Evolutionary conservation across 768 basidiomycete genomes (phyloP).

Genomic region (Naganishia vishniacii): DNA sequence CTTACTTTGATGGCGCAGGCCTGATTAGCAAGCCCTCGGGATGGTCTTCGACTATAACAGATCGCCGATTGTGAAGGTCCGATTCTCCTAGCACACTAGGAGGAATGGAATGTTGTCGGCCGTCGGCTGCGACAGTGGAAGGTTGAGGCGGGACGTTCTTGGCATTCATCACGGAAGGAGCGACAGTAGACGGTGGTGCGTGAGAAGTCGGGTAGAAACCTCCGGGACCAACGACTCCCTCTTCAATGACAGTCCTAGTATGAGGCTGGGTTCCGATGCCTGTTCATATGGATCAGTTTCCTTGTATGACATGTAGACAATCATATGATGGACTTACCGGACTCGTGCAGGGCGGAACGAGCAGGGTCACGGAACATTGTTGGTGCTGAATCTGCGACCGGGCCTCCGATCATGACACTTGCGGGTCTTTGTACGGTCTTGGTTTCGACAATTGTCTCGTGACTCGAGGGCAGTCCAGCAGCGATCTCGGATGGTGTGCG

Average conservation of each 20-base stretch:
- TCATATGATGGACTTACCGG: neutral
- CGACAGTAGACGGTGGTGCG: slow-evolving; percentile 3
- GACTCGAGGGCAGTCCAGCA: slow-evolving; percentile 12
- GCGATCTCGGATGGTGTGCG: slow-evolving; percentile 18
- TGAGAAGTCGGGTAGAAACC: neutral
- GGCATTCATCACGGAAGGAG: neutral
- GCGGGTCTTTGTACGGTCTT: slow-evolving; percentile 5
- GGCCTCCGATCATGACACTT: neutral
- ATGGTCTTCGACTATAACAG: neutral
- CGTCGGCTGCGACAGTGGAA: neutral
- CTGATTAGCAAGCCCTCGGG: neutral
- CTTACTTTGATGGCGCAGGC: slow-evolving; percentile 17
- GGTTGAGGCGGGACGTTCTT: neutral
- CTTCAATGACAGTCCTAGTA: neutral
- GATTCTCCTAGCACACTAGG: neutral
- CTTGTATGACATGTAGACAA: too few relatives aligned
- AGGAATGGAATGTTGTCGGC: neutral
- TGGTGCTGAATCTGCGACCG: neutral
- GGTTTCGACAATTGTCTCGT: slow-evolving; percentile 23
- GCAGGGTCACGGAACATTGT: neutral
- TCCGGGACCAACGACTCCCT: neutral
- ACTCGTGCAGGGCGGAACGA: neutral
- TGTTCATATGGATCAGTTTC: neutral
- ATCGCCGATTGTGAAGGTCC: slow-evolving; percentile 6
- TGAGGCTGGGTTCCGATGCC: neutral